A percentile compares a stretch with the other conserved stretches of the same genome.
Evolutionary conservation across 169 alveolate species (phyloP).

Genomic region (Cyclospora cayetanensis): DNA sequence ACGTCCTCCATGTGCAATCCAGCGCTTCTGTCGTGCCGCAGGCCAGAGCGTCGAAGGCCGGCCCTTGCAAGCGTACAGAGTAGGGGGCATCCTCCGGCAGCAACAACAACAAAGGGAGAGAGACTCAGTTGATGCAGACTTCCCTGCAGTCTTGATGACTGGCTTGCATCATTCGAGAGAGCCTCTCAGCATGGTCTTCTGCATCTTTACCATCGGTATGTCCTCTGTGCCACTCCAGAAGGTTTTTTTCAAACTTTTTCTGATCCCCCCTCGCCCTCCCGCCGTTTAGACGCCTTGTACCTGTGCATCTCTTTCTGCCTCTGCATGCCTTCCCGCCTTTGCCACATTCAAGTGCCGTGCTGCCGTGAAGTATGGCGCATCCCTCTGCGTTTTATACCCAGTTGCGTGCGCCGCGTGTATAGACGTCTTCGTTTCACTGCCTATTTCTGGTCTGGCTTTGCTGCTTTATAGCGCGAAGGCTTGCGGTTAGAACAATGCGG

Average conservation of each 20-base stretch:
- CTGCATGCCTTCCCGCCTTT: not conserved
- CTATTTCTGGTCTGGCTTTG: not conserved
- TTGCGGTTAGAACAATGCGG: not conserved
- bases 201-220: not conserved
- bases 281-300: not conserved
- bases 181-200: not conserved
- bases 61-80: not conserved
- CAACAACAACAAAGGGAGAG: not conserved
- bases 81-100: conserved; percentile 16
- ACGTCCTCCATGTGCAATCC: no score
- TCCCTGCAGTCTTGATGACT: conserved; percentile 4
- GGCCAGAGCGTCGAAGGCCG: conserved; percentile 1
- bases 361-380: no score
- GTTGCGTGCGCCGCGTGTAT: not conserved
- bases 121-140: not conserved
- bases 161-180: conserved; percentile 20
- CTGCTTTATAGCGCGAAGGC: no score
- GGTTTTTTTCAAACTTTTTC: not conserved
- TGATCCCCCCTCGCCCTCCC: not conserved
- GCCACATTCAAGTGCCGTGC: no score
- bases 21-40: no score
- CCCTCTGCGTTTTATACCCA: not conserved
- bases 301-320: not conserved
- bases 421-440: no score
- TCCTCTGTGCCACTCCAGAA: not conserved